phyloP scores from a whole-genome alignment of 108 stramenopile genomes.

The Nitzschia inconspicua region DNA sequence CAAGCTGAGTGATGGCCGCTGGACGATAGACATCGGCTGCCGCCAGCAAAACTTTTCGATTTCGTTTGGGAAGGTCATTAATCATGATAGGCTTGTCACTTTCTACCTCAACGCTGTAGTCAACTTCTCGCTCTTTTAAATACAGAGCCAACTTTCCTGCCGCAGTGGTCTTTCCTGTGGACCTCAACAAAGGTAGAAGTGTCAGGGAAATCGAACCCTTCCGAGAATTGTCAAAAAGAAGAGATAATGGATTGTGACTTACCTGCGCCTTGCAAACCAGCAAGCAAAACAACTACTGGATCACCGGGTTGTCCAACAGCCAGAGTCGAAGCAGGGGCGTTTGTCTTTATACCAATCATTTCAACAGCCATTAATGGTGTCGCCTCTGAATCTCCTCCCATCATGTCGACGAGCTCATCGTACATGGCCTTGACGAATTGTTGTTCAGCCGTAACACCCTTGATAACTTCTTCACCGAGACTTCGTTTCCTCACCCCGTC shows the following conservation, averaged over 20 bases:
- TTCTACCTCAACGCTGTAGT: conserved; percentile 49
- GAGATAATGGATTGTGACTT: conserved; percentile 33
- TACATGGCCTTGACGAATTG: conserved; percentile 95
- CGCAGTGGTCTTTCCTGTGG: conserved; percentile 77
- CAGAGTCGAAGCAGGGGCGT: conserved; percentile 56
- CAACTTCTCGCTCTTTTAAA: conserved; percentile 77
- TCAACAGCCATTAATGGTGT: background rate
- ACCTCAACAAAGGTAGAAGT: no score
- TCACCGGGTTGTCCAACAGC: conserved; percentile 42
- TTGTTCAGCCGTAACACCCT: conserved; percentile 91
- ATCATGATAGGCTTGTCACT: conserved; percentile 46
- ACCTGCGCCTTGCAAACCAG: conserved; percentile 95
- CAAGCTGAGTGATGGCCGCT: conserved; percentile 92
- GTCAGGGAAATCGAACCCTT: no score
- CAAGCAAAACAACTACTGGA: conserved; percentile 89
- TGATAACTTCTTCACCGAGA: conserved; percentile 74
- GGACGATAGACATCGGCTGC: conserved; percentile 97
- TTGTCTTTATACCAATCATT: background rate
- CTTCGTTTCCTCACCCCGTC: conserved; percentile 85
- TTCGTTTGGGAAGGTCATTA: conserved; percentile 57
- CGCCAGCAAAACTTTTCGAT: conserved; percentile 83
- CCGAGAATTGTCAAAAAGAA: no score
- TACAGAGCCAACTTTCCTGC: conserved; percentile 92
- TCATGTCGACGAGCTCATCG: conserved; percentile 91
- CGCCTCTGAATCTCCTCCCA: conserved; percentile 73